Conservation (phyloP, 164 flowering plant species). For the grape (Vitis vinifera) region ASM3070453v1 NC_081809.1:4590501-4591000, state of each 20-base stretch:
- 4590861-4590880: too few relatives aligned
- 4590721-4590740: neutral
- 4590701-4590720: neutral
- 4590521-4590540: neutral
- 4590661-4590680: slow-evolving; percentile 1
- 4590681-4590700: neutral
- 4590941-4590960: too few relatives aligned
- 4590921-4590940: too few relatives aligned
- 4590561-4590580: neutral
- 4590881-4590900: too few relatives aligned
- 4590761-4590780: neutral
- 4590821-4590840: too few relatives aligned
- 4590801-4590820: too few relatives aligned
- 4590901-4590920: too few relatives aligned
- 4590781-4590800: too few relatives aligned
- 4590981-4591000: too few relatives aligned
- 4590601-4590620: slow-evolving; percentile 12
- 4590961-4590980: too few relatives aligned
- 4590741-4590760: neutral
- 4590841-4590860: too few relatives aligned
- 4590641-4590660: slow-evolving; percentile 5
- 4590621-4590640: slow-evolving; percentile 3
- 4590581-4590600: slow-evolving; percentile 9
- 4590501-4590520: slow-evolving; percentile 39
- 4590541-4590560: neutral